phyloP scores from a whole-genome alignment of 2,329 filamentous ascomycete species.

The Beauveria australis region DNA sequence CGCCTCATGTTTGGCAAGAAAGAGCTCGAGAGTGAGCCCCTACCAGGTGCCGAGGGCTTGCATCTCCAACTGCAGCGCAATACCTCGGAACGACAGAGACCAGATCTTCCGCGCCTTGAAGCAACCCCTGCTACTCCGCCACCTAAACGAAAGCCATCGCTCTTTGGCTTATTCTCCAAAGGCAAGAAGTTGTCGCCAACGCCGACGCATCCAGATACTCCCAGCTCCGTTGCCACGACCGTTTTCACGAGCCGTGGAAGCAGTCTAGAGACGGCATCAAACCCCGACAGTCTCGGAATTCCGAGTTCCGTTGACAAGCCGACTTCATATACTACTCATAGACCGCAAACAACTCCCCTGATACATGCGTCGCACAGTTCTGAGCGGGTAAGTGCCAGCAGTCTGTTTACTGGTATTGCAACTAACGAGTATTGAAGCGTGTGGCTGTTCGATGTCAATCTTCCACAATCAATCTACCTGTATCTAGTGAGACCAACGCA shows the following conservation, averaged over 20 bases:
- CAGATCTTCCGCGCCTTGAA: conserved; percentile 38
- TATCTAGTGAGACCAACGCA: conserved; percentile 66
- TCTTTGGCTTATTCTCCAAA: conserved; percentile 39
- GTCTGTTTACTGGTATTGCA: not conserved
- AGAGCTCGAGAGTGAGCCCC: not conserved
- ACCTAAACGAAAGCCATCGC: conserved; percentile 28
- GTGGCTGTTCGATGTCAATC: conserved; percentile 68
- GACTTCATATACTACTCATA: not conserved
- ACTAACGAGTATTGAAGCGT: conserved; percentile 33
- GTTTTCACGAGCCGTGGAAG: conserved; percentile 27
- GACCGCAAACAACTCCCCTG: not conserved
- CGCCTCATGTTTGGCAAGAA: conserved; percentile 1
- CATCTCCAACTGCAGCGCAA: conserved; percentile 41
- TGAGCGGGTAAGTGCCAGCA: conserved; percentile 55
- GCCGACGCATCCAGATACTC: conserved; percentile 22
- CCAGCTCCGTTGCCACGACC: conserved; percentile 25
- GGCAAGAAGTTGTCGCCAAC: conserved; percentile 30
- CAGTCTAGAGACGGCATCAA: conserved; percentile 24
- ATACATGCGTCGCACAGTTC: conserved; percentile 26
- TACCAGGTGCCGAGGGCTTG: conserved; percentile 26
- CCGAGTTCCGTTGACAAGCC: not conserved
- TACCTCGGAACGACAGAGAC: conserved; percentile 41
- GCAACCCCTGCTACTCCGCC: conserved; percentile 31
- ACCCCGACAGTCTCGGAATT: not conserved
- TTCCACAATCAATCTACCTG: conserved; percentile 59